Evolutionary conservation across 2,329 filamentous ascomycete species (phyloP), one percentile per base, ranked within the genome.

Genomic region (Colletotrichum euphorbiae): DNA sequence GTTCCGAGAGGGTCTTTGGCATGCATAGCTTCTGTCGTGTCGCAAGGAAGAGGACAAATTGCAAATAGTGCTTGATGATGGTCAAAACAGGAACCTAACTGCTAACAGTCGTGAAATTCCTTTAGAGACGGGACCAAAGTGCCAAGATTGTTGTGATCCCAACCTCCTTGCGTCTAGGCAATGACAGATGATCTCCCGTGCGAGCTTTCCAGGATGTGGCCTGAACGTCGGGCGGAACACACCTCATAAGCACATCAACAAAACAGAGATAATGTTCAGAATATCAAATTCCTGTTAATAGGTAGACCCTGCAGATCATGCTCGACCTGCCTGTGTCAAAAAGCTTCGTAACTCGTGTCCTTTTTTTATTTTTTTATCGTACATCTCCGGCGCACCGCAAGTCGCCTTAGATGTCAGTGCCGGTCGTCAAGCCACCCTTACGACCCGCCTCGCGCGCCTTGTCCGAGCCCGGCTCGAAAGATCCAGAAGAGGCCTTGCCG

Each of bases 381-480:
- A 68, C 65, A 65, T 2, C 5, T 9, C 28, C 3, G 2, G 17
- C 15, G n/a, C 5, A 52, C 7, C 42, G 19, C n/a, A n/a, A 45
- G 15, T 38, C 7, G 12, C 2, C 7, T 0, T 7, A 19, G 24
- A 15, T 65, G 45, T 60, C 12, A 13, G 50, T 60, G 17, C 61
- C 31, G 4, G 38, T 12, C 11, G 55, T 13, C 11, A 69, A 61
- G 56, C 85, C 85, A 3, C 86, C 85, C 77, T 87, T 88, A 36
- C 79, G 77, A 3, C 86, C 86, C 17, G 85, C 85, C 74, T 87
- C 85, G 54, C 78, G 81, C 2, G 85, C 85, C 68, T 79, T 81
- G 74, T 85, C 81, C 54, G 82, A 84, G 6, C 86, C 84, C 0
- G 81, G 80, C 72, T 87, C 82, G 61, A 89, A 89, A 3, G 81